Evolutionary conservation across 1,284 basidiomycete species (phyloP).

Genomic region (Ganoderma leucocontextum): DNA sequence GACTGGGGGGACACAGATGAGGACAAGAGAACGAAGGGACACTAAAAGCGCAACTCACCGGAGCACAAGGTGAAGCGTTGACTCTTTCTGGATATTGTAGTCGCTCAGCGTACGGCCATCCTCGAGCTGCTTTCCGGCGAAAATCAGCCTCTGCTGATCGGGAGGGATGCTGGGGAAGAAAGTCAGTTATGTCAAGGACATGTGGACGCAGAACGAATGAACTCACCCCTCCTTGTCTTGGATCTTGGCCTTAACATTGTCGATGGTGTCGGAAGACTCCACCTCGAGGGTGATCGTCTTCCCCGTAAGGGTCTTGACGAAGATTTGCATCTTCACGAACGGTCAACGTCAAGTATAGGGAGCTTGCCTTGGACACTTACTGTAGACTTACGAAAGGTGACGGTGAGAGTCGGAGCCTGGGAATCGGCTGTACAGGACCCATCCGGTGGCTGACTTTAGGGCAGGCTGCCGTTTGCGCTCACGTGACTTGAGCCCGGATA

Average conservation of each 20-base stretch:
- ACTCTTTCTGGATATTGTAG: conserved; percentile 99
- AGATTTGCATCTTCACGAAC: conserved; percentile 82
- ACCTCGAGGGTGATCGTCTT: conserved; percentile 99
- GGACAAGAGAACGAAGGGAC: not conserved
- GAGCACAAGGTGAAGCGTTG: conserved; percentile 96
- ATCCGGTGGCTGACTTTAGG: conserved; percentile 54
- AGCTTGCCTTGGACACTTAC: conserved; percentile 35
- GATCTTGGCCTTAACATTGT: conserved; percentile 93
- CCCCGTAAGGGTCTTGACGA: conserved; percentile 96
- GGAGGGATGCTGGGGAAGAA: conserved; percentile 75
- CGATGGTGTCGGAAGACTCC: conserved; percentile 95
- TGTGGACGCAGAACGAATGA: not conserved
- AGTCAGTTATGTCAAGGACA: conserved; percentile 16
- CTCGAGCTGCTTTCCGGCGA: conserved; percentile 96
- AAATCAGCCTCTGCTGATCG: conserved; percentile 94
- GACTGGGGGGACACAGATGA: conserved; percentile 55
- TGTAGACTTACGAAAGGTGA: conserved; percentile 37
- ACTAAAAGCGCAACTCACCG: conserved; percentile 59
- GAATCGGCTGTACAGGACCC: conserved; percentile 53
- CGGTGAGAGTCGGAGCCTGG: conserved; percentile 39
- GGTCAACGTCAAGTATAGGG: conserved; percentile 37
- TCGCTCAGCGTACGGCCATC: conserved; percentile 94
- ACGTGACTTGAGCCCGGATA: conserved; percentile 10
- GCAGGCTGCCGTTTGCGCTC: conserved; percentile 34
- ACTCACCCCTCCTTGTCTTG: conserved; percentile 91